These are phyloP conservation scores for Fistulina hepatica DNA, from an alignment of 1,284 basidiomycete genomes.

Conservation along the genomic window DNA sequence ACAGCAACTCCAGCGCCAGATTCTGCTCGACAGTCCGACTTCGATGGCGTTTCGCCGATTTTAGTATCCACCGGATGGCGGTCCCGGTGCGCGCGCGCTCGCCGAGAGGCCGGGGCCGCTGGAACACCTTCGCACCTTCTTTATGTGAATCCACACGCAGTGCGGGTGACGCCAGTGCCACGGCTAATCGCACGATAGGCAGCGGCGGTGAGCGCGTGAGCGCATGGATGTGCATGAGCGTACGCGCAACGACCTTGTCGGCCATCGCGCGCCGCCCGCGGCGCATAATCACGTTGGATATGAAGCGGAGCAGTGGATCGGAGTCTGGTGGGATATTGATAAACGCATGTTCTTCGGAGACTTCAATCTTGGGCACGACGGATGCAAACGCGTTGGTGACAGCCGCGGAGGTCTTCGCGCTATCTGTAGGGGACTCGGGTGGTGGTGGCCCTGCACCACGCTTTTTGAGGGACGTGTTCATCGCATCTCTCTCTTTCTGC, in stretches of 20 bases:
- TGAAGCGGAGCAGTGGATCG: constrained; percentile 68
- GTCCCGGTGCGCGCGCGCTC: constrained; percentile 67
- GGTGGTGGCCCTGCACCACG: no score
- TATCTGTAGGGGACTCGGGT: no score
- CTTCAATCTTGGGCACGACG: no score
- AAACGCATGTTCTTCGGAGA: no score
- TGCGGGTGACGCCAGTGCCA: constrained; percentile 56
- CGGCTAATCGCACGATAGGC: constrained; percentile 65
- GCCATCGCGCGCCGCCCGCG: constrained; percentile 65
- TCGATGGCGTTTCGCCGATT: no score
- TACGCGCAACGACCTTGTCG: constrained; percentile 43
- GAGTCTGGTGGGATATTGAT: constrained; percentile 59
- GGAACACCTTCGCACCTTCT: constrained; percentile 49
- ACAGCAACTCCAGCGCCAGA: no score
- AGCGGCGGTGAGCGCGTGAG: constrained; percentile 66
- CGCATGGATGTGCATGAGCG: constrained; percentile 61
- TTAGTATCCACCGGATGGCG: constrained; percentile 59
- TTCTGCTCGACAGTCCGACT: no score
- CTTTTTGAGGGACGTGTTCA: no score
- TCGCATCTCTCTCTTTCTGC: no score
- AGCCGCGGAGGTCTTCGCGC: no score
- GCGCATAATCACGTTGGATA: constrained; percentile 56
- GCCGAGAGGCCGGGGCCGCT: constrained; percentile 57
- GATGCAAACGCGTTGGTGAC: no score
- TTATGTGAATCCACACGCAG: constrained; percentile 31